Percentiles rank a stretch among this genome's conserved stretches.
Conservation (phyloP, 441 rosid genomes). For the Euphorbia schlechtendalii region DNA sequence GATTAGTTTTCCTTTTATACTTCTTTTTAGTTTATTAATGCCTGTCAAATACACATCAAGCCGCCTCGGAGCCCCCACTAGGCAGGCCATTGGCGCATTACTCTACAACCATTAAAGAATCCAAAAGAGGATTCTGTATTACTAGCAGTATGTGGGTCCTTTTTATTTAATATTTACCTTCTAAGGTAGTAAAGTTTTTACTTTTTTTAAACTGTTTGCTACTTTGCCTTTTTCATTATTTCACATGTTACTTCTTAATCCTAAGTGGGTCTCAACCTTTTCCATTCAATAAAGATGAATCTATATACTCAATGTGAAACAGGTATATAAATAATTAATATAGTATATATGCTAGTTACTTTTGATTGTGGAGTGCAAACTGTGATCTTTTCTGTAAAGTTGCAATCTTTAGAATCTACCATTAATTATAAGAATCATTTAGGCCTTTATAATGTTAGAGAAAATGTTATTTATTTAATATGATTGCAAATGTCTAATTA, state of each 20-base stretch:
- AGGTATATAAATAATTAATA: too few relatives aligned
- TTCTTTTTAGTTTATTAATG: conserved; percentile 1
- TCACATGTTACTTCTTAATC: not conserved
- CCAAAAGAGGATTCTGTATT: conserved; percentile 5
- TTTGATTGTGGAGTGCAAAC: not conserved
- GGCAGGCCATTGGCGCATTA: conserved; percentile 5
- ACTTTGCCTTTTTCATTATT: not conserved
- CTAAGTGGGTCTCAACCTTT: conserved; percentile 6
- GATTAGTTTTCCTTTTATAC: not conserved
- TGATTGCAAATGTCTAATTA: not conserved
- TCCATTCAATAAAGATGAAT: not conserved
- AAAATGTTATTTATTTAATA: too few relatives aligned
- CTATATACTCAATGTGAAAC: not conserved
- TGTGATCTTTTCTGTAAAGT: not conserved
- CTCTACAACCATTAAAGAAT: conserved; percentile 17
- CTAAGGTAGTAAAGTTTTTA: not conserved
- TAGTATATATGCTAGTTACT: not conserved
- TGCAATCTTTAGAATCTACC: not conserved
- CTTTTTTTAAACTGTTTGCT: not conserved
- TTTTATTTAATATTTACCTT: not conserved
- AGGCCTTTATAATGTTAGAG: not conserved
- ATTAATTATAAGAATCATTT: too few relatives aligned
- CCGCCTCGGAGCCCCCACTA: conserved; percentile 13
- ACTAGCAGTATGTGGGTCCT: conserved; percentile 19
- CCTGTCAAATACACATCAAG: not conserved